Evolutionary conservation across 371 early-diverging fungal genomes (phyloP).

Genomic region (Neoconidiobolus thromboides): DNA sequence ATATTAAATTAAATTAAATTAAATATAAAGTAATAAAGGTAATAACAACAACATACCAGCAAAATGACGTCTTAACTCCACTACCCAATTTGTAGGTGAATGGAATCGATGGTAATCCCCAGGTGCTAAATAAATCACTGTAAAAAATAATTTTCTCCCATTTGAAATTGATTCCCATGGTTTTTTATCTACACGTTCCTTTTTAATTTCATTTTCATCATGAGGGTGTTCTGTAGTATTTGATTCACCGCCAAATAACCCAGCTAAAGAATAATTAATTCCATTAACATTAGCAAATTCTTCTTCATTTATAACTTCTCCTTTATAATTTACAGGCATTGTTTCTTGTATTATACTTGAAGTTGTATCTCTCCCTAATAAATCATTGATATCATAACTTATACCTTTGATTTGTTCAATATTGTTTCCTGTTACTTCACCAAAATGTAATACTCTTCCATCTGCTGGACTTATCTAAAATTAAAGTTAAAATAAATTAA

Average conservation of each 20-base stretch:
- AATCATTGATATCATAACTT: conserved; percentile 67
- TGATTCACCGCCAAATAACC: conserved; percentile 40
- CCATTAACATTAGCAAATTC: conserved; percentile 82
- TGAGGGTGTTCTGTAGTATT: conserved; percentile 9
- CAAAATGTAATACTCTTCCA: conserved; percentile 75
- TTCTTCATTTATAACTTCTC: conserved; percentile 34
- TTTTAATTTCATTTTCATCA: conserved; percentile 7
- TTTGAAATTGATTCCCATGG: conserved; percentile 10
- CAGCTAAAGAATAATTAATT: conserved; percentile 67
- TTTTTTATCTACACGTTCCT: not conserved
- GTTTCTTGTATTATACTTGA: not conserved
- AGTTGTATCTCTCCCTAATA: conserved; percentile 40
- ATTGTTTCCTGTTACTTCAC: conserved; percentile 46
- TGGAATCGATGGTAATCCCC: conserved; percentile 98
- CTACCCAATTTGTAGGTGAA: conserved; percentile 87
- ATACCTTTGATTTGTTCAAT: conserved; percentile 90
- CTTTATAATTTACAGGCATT: conserved; percentile 14
- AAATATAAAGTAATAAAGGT: not conserved
- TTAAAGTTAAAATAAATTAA: not conserved
- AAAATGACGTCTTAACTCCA: conserved; percentile 71
- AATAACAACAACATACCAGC: conserved; percentile 22
- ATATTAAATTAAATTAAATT: conserved; percentile 3
- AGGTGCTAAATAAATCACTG: conserved; percentile 88
- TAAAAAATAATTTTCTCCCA: conserved; percentile 60
- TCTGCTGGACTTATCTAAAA: conserved; percentile 67